phyloP scores from a whole-genome alignment of 2,329 filamentous ascomycete genomes.

The Talaromyces sp. region DNA sequence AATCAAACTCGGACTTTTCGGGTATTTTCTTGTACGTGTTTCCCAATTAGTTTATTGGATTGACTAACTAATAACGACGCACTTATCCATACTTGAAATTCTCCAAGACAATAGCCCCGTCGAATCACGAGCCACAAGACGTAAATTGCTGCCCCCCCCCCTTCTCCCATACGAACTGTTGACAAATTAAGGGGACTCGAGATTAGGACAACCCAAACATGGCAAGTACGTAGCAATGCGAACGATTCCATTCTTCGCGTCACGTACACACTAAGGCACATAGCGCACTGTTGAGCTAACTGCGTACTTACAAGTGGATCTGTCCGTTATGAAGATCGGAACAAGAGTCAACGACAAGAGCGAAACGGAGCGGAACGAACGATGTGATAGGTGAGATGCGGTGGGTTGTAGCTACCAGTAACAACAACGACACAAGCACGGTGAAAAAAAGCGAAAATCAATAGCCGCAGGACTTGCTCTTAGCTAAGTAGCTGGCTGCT shows the following conservation, averaged over 20 bases:
- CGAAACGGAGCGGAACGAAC: background rate
- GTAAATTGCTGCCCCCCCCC: background rate
- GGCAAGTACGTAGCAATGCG: conserved; percentile 5
- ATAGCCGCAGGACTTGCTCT: conserved; percentile 9
- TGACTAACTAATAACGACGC: background rate
- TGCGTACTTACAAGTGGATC: conserved; percentile 13
- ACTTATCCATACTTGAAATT: background rate
- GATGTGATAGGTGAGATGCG: conserved; percentile 9
- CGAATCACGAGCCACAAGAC: background rate
- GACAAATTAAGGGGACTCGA: conserved; percentile 1
- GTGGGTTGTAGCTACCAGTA: background rate
- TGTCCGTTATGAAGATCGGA: conserved; percentile 20
- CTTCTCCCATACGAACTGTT: background rate
- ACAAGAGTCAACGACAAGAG: background rate
- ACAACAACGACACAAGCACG: conserved; percentile 5
- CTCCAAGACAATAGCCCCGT: conserved; percentile 9
- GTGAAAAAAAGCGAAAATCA: conserved; percentile 11
- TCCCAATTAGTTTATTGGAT: conserved; percentile 4
- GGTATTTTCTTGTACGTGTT: conserved; percentile 1
- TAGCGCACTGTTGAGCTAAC: background rate
- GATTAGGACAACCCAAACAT: conserved; percentile 9
- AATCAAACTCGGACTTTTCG: background rate
- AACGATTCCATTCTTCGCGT: conserved; percentile 14
- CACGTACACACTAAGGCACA: background rate
- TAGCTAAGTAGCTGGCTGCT: background rate